These are phyloP conservation scores for Tetraselmis chui DNA, from an alignment of 139 green algal species.

Conservation along the genomic window DNA sequence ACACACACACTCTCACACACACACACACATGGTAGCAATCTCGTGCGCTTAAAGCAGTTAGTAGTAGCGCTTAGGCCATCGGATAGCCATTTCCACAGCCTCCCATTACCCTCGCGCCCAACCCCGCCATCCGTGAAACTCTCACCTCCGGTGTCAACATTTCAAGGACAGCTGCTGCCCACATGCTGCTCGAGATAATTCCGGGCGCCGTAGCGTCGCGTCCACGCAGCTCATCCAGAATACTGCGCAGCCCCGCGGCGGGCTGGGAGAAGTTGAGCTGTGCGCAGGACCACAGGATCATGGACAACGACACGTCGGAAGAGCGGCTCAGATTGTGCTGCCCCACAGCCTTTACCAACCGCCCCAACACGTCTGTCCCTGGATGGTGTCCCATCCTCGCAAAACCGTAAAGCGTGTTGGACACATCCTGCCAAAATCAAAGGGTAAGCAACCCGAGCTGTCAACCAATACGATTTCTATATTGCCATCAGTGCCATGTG, in stretches of 20 bases:
- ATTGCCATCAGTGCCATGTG: too few species aligned
- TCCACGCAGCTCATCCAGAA: background rate
- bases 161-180: background rate
- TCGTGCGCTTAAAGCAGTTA: too few species aligned
- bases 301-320: background rate
- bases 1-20: background rate
- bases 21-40: background rate
- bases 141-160: background rate
- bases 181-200: background rate
- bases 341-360: background rate
- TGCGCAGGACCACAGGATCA: background rate
- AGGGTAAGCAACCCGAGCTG: too few species aligned
- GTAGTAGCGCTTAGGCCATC: too few species aligned
- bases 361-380: background rate
- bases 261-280: background rate
- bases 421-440: background rate
- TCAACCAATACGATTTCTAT: too few species aligned
- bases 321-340: background rate
- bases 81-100: too few species aligned
- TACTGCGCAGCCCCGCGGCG: background rate
- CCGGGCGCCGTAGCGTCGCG: background rate
- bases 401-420: background rate
- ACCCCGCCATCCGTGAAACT: too few species aligned
- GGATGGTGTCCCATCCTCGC: background rate
- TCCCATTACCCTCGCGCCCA: background rate